Base-by-base conservation (phyloP, 2,329 filamentous ascomycete species). In the Nothomitra cinnamomea region DNA sequence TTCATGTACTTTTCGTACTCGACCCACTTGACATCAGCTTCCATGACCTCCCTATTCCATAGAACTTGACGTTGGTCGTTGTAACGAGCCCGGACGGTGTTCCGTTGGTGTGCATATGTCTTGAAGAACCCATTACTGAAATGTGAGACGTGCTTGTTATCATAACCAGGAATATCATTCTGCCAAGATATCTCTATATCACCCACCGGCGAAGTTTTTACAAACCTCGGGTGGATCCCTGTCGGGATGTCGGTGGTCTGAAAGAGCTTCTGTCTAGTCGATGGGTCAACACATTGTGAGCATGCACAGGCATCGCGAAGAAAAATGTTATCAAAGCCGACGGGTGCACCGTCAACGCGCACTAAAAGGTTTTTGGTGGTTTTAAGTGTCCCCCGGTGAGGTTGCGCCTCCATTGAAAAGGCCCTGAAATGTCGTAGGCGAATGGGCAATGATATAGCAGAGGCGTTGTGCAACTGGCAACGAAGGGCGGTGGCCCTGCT, bases 1-100 rank as follows among this genome's bases (percentile, higher is more conserved):
- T 67, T 64, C 73, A 94, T 83, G 67, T 87, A 95, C 40, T 81
- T 78, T 0, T 78, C 62, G 66, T 84, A 95, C 53, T 79, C 71
- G 43, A 92, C 70, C 66, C 76, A 79, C 50, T 70, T 67, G 10
- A 79, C 69, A n/a, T 73, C 66, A 6, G 61, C 60, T 15, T 68
- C 66, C 57, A 77, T 75, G 17, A 67, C 68, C 1, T 64, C 58
- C 13, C 65, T 62, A 47, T 72, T 63, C 77, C 76, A 79, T 1
- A 64, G 59, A 6, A 74, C 71, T 10, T 60, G 57, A 1, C 64
- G 57, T 15, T 64, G 64, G 56, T 69, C 62, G 25, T 60, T 57
- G 13, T 64, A 66, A 52, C 56, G 57, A 38, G 62, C 63, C 49
- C 63, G 60, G 38, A 60, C 57, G 15, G 53, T 60, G 22, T 53